These are phyloP conservation scores for Trichoderma semiorbis DNA, from an alignment of 2,329 filamentous ascomycete genomes.

Conservation along the genomic window DNA sequence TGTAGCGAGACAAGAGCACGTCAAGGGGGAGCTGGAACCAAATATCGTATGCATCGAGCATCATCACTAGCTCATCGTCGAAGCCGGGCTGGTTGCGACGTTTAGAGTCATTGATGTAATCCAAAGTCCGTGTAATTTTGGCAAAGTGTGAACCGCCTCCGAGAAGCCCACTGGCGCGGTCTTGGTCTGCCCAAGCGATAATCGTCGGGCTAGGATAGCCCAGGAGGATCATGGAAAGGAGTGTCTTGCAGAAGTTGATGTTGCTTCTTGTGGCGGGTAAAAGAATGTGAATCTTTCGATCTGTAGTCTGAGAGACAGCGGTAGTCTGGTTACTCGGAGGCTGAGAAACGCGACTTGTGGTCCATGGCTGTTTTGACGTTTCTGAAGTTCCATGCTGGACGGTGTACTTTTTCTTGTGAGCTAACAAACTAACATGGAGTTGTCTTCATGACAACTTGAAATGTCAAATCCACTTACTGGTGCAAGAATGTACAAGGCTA, in stretches of 20 bases:
- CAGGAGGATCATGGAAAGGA: conserved; percentile 28
- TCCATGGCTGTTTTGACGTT: not conserved
- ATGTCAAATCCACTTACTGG: conserved; percentile 12
- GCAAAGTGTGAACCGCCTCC: conserved; percentile 30
- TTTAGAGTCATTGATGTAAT: conserved; percentile 27
- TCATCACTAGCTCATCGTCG: conserved; percentile 30
- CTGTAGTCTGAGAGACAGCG: not conserved
- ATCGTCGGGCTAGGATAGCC: conserved; percentile 30
- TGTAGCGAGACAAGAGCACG: conserved; percentile 27
- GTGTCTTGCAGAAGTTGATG: conserved; percentile 31
- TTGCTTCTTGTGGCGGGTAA: conserved; percentile 27
- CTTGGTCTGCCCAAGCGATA: conserved; percentile 27
- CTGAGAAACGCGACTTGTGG: not conserved
- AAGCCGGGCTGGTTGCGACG: conserved; percentile 22
- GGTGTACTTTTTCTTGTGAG: not conserved
- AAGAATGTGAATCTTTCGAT: conserved; percentile 26
- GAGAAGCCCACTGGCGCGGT: conserved; percentile 18
- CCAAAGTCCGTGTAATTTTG: conserved; percentile 29
- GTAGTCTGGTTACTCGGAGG: not conserved
- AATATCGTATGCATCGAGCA: conserved; percentile 33
- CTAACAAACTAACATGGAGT: not conserved
- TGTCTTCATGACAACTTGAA: not conserved
- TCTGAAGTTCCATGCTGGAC: not conserved
- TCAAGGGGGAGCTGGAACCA: conserved; percentile 34
- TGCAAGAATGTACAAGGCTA: conserved; percentile 12